Evolutionary conservation across 345 rosid species (phyloP), one percentile per base, ranked within the genome.

Genomic region (Eucalyptus coolabah): DNA sequence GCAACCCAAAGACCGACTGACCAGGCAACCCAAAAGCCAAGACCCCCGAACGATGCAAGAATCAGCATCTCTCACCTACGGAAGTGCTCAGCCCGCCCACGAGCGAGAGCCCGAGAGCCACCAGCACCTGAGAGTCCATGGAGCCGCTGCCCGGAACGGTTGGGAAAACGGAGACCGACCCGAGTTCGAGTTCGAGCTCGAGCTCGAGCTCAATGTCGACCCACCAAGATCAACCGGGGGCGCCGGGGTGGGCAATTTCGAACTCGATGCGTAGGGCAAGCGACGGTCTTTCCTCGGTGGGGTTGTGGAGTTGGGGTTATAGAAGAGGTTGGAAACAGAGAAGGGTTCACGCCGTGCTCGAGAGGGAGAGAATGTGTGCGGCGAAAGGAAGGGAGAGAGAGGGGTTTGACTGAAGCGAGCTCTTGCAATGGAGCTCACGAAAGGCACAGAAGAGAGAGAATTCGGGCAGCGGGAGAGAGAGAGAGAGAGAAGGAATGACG

Each of bases 61-160:
- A 54, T 37, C 63, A 40, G 60, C n/a, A 44, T 59, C 63, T 40
- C 91, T 89, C 63, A 97, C 97, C 95, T 44, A 95, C 14, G 88
- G 98, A 97, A 87, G 96, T 95, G 90, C 97, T 97, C 65, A 96
- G 93, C 88, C 96, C 96, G 32, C 96, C 96, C 88, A 94, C 95
- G 87, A 93, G 94, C 50, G 97, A 96, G 37, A 96, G 91, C 30
- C 92, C 94, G 89, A 95, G 95, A 90, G 95, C 95, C 21, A 94
- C 94, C 86, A 93, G 67, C 90, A 94, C 95, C 92, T 95, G 99
- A 69, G 98, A 97, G 89, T 93, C 99, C 99, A 98, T 97, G 89
- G 89, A 28, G 83, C 47, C 13, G 83, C 24, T 34, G 32, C 17
- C 1, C 15, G 24, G 83, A 23, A 77, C 30, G 83, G 4, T 77